Base-by-base conservation (phyloP, 108 stramenopile species). In the Craspedostauros australis region DNA sequence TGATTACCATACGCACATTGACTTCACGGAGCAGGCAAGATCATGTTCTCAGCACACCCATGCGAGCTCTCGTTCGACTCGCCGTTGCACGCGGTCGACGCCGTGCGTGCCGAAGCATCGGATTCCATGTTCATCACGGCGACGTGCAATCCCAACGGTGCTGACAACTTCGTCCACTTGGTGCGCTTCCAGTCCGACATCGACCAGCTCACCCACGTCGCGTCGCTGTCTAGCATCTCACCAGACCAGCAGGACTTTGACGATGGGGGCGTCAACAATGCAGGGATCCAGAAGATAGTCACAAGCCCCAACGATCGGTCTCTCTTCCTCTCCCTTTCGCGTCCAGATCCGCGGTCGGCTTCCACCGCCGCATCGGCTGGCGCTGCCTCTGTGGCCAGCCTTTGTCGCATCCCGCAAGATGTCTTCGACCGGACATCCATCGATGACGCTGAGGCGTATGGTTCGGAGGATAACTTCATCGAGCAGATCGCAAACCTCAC, bases 41-140 rank as follows among this genome's bases (percentile, higher is more conserved):
- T n/a, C n/a, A n/a, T n/a, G n/a, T n/a, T n/a, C n/a, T n/a, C n/a
- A n/a, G n/a, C n/a, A n/a, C n/a, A n/a, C n/a, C n/a, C n/a, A n/a
- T n/a, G n/a, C 33, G 60, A 69, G 43, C 8, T 61, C n/a, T 50
- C 68, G 18, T 50, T 79, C 32, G 49, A 70, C 42, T 51, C 44
- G 4, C 78, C 78, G n/a, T 60, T 60, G 14, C 46, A 44, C 18
- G 34, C 64, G 4, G 29, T 79, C 23, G 57, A 55, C 7, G 61
- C 78, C 15, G 65, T 79, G 0, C 53, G 27, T 15, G 72, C 54
- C 2, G 73, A 74, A 49, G 39, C 39, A n/a, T 30, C 39, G 16
- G 48, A 70, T 16, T 52, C 66, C 7, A 49, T 61, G 26, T 79
- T 79, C 45, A 16, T 79, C 15, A 65, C 59, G 16, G 78, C n/a